Conservation (phyloP, 106 monocot genomes). For the Xerophyta viscosa region DNA sequence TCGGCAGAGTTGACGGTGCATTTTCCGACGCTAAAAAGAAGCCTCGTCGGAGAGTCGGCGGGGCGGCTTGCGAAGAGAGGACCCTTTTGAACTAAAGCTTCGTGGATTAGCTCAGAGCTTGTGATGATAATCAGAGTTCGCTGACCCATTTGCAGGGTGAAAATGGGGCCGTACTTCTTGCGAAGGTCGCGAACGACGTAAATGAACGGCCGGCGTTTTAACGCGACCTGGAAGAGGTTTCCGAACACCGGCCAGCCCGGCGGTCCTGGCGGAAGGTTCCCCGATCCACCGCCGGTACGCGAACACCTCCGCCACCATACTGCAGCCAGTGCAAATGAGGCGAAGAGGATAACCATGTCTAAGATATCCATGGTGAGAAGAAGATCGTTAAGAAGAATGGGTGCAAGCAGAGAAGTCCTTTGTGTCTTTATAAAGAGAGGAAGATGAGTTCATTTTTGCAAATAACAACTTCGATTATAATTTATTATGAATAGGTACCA, state of each 20-base stretch:
- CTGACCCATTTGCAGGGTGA: conserved; percentile 85
- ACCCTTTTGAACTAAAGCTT: conserved; percentile 65
- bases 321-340: conserved; percentile 9
- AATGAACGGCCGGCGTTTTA: conserved; percentile 78
- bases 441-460: too few species aligned
- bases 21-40: conserved; percentile 72
- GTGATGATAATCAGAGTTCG: conserved; percentile 66
- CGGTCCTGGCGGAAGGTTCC: conserved; percentile 67
- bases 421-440: too few species aligned
- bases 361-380: conserved; percentile 37
- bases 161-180: conserved; percentile 74
- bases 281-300: neutral
- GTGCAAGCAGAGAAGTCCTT: too few species aligned
- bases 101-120: conserved; percentile 74
- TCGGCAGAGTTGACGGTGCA: conserved; percentile 77
- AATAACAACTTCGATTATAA: too few species aligned
- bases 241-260: conserved; percentile 87
- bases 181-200: conserved; percentile 81
- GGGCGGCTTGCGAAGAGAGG: conserved; percentile 79
- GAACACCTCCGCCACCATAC: conserved; percentile 53
- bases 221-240: conserved; percentile 77
- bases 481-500: too few species aligned
- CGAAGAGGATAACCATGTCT: conserved; percentile 32
- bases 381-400: too few species aligned
- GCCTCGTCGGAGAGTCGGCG: conserved; percentile 72